Conservation (phyloP, 192 early-diverging fungal genomes). For the Coemansia sp. region DNA sequence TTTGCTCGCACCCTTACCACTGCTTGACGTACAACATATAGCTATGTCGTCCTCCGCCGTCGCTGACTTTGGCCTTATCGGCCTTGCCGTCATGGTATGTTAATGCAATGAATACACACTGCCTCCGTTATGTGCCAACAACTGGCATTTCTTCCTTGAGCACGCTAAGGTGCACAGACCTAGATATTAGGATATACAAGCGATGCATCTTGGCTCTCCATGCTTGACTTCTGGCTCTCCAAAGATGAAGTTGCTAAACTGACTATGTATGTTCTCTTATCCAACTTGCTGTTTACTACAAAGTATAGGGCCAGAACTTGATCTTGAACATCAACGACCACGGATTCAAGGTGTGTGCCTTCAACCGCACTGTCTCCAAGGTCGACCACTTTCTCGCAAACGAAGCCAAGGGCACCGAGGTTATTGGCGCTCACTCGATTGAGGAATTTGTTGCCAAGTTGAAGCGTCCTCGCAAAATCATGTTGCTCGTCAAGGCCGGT, state of each 20-base stretch:
- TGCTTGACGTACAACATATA: constrained; percentile 1
- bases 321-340: constrained; percentile 99
- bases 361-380: constrained; percentile 95
- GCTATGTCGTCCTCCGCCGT: constrained; percentile 37
- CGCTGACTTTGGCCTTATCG: constrained; percentile 99
- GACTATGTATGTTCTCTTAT: background rate
- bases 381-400: constrained; percentile 93
- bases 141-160: background rate
- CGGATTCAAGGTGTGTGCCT: constrained; percentile 92
- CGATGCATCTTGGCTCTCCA: background rate
- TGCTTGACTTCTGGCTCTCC: background rate
- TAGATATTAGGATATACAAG: background rate
- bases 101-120: background rate
- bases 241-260: background rate
- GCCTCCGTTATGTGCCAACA: background rate
- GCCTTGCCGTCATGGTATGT: constrained; percentile 98
- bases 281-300: background rate
- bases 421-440: constrained; percentile 93
- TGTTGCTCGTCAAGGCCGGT: constrained; percentile 99
- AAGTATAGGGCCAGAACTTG: constrained; percentile 92
- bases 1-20: background rate
- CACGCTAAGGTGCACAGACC: background rate
- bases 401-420: constrained; percentile 97
- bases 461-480: constrained; percentile 96
- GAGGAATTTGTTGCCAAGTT: constrained; percentile 94